A percentile compares a stretch with the other conserved stretches of the same genome.
These are phyloP conservation scores for Euphorbia lathyris DNA, from an alignment of 345 rosid genomes.

Conservation along the genomic window DNA sequence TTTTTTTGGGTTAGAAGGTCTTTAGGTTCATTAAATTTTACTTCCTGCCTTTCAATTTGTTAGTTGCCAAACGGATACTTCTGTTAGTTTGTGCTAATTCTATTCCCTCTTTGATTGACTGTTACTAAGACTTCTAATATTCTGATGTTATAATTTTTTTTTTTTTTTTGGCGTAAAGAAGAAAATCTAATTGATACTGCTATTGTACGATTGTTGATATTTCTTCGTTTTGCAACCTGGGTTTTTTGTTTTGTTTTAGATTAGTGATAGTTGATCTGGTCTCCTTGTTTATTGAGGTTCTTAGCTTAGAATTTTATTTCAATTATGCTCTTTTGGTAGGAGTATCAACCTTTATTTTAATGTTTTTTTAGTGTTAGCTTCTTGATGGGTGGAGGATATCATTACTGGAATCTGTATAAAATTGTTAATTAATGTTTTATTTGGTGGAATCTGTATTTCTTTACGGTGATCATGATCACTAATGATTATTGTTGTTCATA, in stretches of 20 bases:
- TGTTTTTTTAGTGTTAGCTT: background rate
- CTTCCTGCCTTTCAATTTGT: background rate
- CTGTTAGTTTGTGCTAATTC: too few relatives aligned
- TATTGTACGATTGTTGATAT: background rate
- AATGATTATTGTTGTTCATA: background rate
- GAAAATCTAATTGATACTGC: background rate
- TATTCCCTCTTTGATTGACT: background rate
- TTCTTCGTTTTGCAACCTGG: background rate
- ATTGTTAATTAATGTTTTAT: background rate
- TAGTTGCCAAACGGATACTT: slow-evolving; percentile 3
- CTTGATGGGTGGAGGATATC: background rate
- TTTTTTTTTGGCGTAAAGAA: background rate
- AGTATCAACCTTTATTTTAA: background rate
- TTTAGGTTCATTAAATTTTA: background rate
- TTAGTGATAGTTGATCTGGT: background rate
- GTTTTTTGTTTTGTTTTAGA: too few relatives aligned
- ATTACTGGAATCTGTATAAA: background rate
- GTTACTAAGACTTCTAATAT: background rate
- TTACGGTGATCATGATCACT: background rate
- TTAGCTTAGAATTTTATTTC: background rate
- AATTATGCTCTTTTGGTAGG: background rate
- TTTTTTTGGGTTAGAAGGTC: background rate
- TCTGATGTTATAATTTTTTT: background rate
- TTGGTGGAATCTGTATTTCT: background rate
- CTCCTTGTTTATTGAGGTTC: background rate